Percentiles rank a stretch among this genome's conserved stretches.
Evolutionary conservation across 208 protist genomes (phyloP).

Genomic region (Wallacemonas collosoma): DNA sequence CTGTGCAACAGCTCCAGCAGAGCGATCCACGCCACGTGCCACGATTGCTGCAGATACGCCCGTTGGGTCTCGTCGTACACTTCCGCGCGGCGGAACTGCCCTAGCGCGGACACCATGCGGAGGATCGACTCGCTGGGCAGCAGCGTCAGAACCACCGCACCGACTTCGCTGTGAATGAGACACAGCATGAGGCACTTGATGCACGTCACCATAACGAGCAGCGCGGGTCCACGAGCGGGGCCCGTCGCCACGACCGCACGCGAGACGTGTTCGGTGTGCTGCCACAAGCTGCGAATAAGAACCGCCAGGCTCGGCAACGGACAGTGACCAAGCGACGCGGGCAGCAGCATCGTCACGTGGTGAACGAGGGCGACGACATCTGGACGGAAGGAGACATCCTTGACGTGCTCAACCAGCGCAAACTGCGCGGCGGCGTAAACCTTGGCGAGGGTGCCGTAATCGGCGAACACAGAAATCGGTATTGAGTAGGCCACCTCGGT

Average conservation of each 20-base stretch:
- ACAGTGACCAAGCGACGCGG: not conserved
- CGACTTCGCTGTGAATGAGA: conserved; percentile 22
- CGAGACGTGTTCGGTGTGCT: conserved; percentile 30
- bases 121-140: conserved; percentile 36
- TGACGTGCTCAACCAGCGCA: conserved; percentile 12
- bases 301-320: not conserved
- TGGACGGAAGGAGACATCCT: conserved; percentile 2
- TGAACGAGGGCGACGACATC: conserved; percentile 12
- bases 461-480: not conserved
- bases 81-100: conserved; percentile 44
- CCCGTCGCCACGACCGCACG: conserved; percentile 36
- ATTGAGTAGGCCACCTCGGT: conserved; percentile 12
- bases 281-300: conserved; percentile 42
- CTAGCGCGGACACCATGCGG: conserved; percentile 41
- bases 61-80: conserved; percentile 37
- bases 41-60: conserved; percentile 39
- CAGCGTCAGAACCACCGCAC: conserved; percentile 21
- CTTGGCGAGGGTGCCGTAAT: not conserved
- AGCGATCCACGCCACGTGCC: conserved; percentile 61
- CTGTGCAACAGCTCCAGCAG: conserved; percentile 46
- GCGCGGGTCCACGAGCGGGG: conserved; percentile 2
- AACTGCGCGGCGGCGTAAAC: conserved; percentile 5
- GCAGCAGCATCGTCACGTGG: not conserved
- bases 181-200: conserved; percentile 37
- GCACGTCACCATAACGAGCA: conserved; percentile 37